phyloP scores from a whole-genome alignment of 257 asterid genomes.

The Buddleja alternifolia region DNA sequence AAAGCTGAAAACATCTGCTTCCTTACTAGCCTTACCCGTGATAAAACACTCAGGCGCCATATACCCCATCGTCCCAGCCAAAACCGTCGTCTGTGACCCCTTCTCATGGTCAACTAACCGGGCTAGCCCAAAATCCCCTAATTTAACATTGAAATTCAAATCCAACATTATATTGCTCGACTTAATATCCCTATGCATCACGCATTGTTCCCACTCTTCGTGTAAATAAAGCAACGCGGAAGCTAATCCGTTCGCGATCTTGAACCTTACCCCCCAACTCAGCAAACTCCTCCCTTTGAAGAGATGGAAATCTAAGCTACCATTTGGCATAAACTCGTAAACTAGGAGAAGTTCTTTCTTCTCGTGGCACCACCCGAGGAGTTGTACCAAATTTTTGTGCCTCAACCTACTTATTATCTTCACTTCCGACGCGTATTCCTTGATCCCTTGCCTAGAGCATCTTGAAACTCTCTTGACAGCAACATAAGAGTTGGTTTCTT shows the following conservation, averaged over 20 bases:
- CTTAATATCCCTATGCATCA: slow-evolving; percentile 50
- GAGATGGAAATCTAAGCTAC: slow-evolving; percentile 48
- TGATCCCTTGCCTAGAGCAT: slow-evolving; percentile 50
- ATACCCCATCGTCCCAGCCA: slow-evolving; percentile 42
- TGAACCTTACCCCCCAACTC: slow-evolving; percentile 39
- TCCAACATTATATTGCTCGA: slow-evolving; percentile 56
- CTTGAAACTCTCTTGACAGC: slow-evolving; percentile 45
- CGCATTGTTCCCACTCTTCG: slow-evolving; percentile 50
- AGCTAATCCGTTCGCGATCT: slow-evolving; percentile 45
- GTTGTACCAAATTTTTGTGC: slow-evolving; percentile 57
- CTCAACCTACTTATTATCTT: slow-evolving; percentile 51
- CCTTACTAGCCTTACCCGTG: slow-evolving; percentile 24
- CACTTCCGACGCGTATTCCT: slow-evolving; percentile 63
- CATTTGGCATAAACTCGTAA: slow-evolving; percentile 49
- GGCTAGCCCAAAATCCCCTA: slow-evolving; percentile 60
- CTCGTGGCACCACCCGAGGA: slow-evolving; percentile 63
- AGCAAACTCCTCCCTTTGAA: slow-evolving; percentile 24
- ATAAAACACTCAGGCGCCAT: slow-evolving; percentile 25
- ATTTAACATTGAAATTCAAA: slow-evolving; percentile 41
- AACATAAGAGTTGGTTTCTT: not conserved
- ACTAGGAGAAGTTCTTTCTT: slow-evolving; percentile 43
- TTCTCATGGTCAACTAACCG: slow-evolving; percentile 50
- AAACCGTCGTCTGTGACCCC: slow-evolving; percentile 39
- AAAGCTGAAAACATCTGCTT: slow-evolving; percentile 24
- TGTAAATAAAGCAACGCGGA: slow-evolving; percentile 46